Evolutionary conservation across 2,329 filamentous ascomycete species (phyloP).

Genomic region (Laburnicola sp.): DNA sequence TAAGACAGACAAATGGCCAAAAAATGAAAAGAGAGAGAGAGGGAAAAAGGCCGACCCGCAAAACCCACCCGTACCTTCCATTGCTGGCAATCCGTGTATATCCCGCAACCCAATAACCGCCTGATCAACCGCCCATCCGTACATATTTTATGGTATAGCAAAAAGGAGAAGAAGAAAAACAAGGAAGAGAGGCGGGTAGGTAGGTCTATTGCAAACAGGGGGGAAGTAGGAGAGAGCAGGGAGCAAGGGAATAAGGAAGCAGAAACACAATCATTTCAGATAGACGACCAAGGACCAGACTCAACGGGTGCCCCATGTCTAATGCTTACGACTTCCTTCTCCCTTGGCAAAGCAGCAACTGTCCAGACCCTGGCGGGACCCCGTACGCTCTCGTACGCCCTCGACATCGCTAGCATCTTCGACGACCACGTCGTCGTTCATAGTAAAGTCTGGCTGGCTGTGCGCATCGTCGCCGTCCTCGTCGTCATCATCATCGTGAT

Average conservation of each 20-base stretch:
- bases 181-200: slow-evolving; percentile 5
- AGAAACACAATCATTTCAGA: slow-evolving; percentile 33
- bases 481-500: slow-evolving; percentile 55
- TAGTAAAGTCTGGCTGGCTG: slow-evolving; percentile 41
- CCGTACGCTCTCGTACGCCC: slow-evolving; percentile 37
- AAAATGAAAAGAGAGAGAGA: neutral
- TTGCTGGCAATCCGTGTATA: slow-evolving; percentile 23
- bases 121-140: no score
- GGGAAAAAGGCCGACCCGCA: neutral
- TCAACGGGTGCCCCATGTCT: slow-evolving; percentile 31
- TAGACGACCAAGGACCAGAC: slow-evolving; percentile 25
- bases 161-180: neutral
- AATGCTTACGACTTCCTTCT: slow-evolving; percentile 43
- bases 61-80: slow-evolving; percentile 12
- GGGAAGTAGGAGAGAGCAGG: slow-evolving; percentile 15
- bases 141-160: no score
- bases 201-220: slow-evolving; percentile 24
- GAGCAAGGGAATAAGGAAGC: slow-evolving; percentile 18
- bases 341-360: slow-evolving; percentile 40
- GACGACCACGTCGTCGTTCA: slow-evolving; percentile 43
- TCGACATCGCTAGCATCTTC: slow-evolving; percentile 47
- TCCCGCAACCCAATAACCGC: slow-evolving; percentile 5
- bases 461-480: slow-evolving; percentile 45
- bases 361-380: slow-evolving; percentile 36
- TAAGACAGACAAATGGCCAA: slow-evolving; percentile 1